Percentiles rank a stretch among this genome's conserved stretches.
phyloP scores from a whole-genome alignment of 345 rosid genomes.

The Microthlaspi erraticum region DNA sequence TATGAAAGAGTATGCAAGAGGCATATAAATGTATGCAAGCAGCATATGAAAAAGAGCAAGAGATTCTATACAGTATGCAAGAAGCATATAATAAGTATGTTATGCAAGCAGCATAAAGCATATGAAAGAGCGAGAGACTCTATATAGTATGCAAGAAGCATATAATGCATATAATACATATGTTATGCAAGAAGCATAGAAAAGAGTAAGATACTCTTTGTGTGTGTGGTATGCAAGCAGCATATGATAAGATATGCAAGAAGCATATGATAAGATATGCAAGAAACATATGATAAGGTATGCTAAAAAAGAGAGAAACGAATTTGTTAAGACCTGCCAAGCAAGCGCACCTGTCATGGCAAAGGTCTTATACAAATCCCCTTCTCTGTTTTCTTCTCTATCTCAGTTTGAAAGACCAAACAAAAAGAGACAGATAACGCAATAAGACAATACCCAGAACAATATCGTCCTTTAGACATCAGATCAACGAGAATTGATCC shows the following conservation, averaged over 20 bases:
- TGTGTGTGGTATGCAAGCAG: too few species aligned
- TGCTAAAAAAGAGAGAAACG: too few species aligned
- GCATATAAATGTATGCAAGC: conserved; percentile 12
- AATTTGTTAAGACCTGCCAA: too few species aligned
- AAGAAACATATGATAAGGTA: too few species aligned
- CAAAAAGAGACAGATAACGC: conserved; percentile 3
- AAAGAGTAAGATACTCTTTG: too few species aligned
- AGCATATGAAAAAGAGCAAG: not conserved
- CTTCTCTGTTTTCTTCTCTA: not conserved
- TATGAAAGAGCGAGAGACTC: not conserved
- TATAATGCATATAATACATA: too few species aligned
- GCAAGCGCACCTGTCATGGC: conserved; percentile 42
- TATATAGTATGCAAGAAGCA: too few species aligned
- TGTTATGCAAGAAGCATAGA: too few species aligned
- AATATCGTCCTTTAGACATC: not conserved
- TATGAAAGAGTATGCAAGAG: conserved; percentile 22
- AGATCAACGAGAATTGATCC: conserved; percentile 22
- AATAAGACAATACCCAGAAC: not conserved
- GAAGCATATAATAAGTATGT: too few species aligned
- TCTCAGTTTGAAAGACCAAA: not conserved
- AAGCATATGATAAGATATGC: too few species aligned
- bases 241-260: too few species aligned
- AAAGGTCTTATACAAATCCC: conserved; percentile 28
- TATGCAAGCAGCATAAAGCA: conserved; percentile 26
- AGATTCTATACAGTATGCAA: not conserved